A percentile compares a stretch with the other conserved stretches of the same genome.
Conservation (phyloP, 1,284 basidiomycete genomes). For the Puccinia novopanici region DNA sequence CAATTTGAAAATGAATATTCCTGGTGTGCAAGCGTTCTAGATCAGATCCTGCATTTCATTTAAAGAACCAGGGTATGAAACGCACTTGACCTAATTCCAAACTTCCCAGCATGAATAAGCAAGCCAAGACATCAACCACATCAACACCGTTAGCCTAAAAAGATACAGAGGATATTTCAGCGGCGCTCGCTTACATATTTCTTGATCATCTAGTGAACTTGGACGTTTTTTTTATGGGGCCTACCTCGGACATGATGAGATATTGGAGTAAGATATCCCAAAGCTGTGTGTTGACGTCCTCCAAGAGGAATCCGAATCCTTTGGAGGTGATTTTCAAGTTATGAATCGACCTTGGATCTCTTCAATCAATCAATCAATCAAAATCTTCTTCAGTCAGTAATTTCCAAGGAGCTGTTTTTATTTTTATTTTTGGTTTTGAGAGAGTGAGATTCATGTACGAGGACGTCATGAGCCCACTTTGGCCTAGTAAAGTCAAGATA, state of each 20-base stretch:
- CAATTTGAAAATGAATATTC: slow-evolving; percentile 85
- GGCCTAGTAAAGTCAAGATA: slow-evolving; percentile 78
- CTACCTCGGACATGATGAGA: slow-evolving; percentile 74
- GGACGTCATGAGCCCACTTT: slow-evolving; percentile 79
- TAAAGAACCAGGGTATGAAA: slow-evolving; percentile 35
- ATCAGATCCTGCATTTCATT: slow-evolving; percentile 9
- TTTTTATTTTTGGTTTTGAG: slow-evolving; percentile 23
- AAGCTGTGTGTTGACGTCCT: slow-evolving; percentile 94
- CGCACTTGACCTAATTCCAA: slow-evolving; percentile 83
- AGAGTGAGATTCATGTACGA: slow-evolving; percentile 55
- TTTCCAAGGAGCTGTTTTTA: slow-evolving; percentile 45
- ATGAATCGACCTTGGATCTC: slow-evolving; percentile 60
- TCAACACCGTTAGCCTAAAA: slow-evolving; percentile 79
- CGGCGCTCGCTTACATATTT: neutral
- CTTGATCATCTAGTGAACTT: neutral
- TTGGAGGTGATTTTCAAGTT: slow-evolving; percentile 80
- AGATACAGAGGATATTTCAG: neutral
- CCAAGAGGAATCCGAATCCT: slow-evolving; percentile 94
- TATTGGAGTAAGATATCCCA: slow-evolving; percentile 95
- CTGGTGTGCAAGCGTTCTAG: slow-evolving; percentile 60
- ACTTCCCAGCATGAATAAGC: slow-evolving; percentile 92
- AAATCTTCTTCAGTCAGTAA: slow-evolving; percentile 3
- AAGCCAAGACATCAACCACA: slow-evolving; percentile 87
- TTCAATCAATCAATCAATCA: neutral
- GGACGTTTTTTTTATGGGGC: slow-evolving; percentile 50